Evolutionary conservation across 2,329 filamentous ascomycete genomes (phyloP).

Genomic region (Diaporthe eres): DNA sequence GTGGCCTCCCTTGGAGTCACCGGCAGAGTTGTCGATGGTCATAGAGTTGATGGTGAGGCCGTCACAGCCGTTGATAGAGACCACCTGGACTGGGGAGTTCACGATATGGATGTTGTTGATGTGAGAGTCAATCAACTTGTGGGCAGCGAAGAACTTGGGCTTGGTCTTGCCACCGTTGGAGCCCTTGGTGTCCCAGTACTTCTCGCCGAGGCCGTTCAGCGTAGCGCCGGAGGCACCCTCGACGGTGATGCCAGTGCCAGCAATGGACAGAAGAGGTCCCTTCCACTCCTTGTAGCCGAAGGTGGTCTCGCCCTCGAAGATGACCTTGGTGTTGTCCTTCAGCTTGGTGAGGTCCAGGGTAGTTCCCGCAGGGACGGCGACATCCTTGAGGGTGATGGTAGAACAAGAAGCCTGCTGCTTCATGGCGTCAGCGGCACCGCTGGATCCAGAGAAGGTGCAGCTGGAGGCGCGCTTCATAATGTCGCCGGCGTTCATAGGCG

Average conservation of each 20-base stretch:
- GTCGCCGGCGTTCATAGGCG: conserved; percentile 34
- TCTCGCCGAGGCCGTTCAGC: conserved; percentile 69
- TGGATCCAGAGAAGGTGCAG: conserved; percentile 70
- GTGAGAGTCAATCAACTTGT: conserved; percentile 62
- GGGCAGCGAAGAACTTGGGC: conserved; percentile 72
- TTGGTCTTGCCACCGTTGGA: conserved; percentile 72
- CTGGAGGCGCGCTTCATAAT: conserved; percentile 41
- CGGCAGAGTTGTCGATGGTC: conserved; percentile 70
- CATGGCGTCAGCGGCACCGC: conserved; percentile 55
- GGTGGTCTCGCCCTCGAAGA: conserved; percentile 75
- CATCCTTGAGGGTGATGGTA: conserved; percentile 64
- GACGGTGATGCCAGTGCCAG: conserved; percentile 68
- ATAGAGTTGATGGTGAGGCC: conserved; percentile 63
- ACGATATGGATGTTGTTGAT: conserved; percentile 65
- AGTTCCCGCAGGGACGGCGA: conserved; percentile 69
- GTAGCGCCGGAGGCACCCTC: conserved; percentile 64
- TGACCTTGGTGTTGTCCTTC: conserved; percentile 61
- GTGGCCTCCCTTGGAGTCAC: conserved; percentile 59
- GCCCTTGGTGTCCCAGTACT: conserved; percentile 74
- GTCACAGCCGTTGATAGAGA: conserved; percentile 60
- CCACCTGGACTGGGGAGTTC: conserved; percentile 68
- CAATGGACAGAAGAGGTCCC: conserved; percentile 73
- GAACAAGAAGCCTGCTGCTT: conserved; percentile 65
- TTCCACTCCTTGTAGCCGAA: conserved; percentile 77
- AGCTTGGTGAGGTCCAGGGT: conserved; percentile 71